Evolutionary conservation across 1,284 basidiomycete genomes (phyloP).

Genomic region (Malassezia cuniculi): DNA sequence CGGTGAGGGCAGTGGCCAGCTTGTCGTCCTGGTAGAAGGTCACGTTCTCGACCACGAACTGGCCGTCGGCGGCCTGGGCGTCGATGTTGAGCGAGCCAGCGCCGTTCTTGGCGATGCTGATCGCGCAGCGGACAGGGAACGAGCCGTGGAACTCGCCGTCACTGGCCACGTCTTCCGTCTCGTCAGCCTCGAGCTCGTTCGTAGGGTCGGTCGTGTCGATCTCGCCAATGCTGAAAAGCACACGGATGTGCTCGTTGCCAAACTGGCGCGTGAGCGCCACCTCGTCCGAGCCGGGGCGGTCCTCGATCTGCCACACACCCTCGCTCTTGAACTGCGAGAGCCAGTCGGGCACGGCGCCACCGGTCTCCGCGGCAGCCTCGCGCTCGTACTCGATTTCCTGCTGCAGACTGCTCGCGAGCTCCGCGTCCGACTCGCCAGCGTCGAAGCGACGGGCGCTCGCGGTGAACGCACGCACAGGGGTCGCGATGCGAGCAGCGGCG

Average conservation of each 20-base stretch:
- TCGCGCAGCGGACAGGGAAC: conserved; percentile 61
- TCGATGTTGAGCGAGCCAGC: conserved; percentile 38
- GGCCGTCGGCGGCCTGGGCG: conserved; percentile 52
- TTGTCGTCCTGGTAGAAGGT: conserved; percentile 66
- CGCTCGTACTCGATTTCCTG: conserved; percentile 78
- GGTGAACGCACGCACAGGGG: conserved; percentile 6
- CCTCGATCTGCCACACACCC: conserved; percentile 67
- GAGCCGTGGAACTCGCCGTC: conserved; percentile 19
- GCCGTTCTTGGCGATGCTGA: conserved; percentile 68
- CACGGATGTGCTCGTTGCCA: conserved; percentile 61
- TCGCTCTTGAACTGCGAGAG: conserved; percentile 61
- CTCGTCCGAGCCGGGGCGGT: conserved; percentile 65
- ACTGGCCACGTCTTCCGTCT: conserved; percentile 19
- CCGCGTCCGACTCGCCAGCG: conserved; percentile 54
- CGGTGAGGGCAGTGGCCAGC: conserved; percentile 63
- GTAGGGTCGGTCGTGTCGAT: conserved; percentile 26
- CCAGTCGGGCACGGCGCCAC: conserved; percentile 56
- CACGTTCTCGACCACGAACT: conserved; percentile 76
- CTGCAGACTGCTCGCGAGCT: conserved; percentile 61
- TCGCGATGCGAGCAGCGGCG: not conserved
- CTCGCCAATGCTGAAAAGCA: conserved; percentile 39
- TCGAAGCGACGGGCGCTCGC: conserved; percentile 9
- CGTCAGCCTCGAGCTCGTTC: conserved; percentile 38
- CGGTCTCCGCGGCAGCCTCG: conserved; percentile 46
- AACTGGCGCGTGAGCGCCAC: conserved; percentile 68